These are phyloP conservation scores for Candida xyloterini DNA, from an alignment of 805 yeast species.

Conservation along the genomic window DNA sequence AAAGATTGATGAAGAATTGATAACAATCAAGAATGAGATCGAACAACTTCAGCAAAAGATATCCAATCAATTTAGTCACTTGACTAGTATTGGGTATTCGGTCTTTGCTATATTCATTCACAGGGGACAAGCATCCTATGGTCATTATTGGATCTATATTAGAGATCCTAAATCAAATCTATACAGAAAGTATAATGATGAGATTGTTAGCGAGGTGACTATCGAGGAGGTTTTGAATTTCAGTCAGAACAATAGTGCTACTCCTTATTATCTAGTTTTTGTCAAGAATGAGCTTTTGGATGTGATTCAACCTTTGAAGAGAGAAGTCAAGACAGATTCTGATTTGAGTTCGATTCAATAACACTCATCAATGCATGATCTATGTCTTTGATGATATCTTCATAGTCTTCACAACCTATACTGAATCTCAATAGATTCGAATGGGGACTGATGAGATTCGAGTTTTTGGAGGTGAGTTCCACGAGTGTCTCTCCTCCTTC, in stretches of 20 bases:
- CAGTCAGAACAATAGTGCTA: slow-evolving; percentile 71
- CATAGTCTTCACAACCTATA: slow-evolving; percentile 52
- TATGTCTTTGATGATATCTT: slow-evolving; percentile 49
- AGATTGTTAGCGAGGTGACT: slow-evolving; percentile 80
- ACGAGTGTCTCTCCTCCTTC: slow-evolving; percentile 52
- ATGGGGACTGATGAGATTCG: slow-evolving; percentile 27
- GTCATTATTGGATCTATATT: slow-evolving; percentile 96
- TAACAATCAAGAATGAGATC: slow-evolving; percentile 37
- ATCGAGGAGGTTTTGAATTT: slow-evolving; percentile 66
- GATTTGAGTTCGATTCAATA: slow-evolving; percentile 4
- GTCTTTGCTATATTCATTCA: slow-evolving; percentile 92
- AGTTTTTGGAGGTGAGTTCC: slow-evolving; percentile 39
- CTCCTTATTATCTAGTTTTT: slow-evolving; percentile 90
- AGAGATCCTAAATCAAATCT: slow-evolving; percentile 64
- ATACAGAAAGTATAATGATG: slow-evolving; percentile 92
- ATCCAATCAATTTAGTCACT: slow-evolving; percentile 56
- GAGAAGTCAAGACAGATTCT: slow-evolving; percentile 35
- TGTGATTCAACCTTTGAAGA: slow-evolving; percentile 62
- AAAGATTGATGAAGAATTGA: slow-evolving; percentile 45
- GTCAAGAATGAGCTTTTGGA: slow-evolving; percentile 60
- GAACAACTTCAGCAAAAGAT: slow-evolving; percentile 46
- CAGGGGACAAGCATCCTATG: slow-evolving; percentile 92
- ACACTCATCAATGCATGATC: slow-evolving; percentile 36
- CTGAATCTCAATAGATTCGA: slow-evolving; percentile 43
- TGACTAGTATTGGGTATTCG: slow-evolving; percentile 68